Evolutionary conservation across 176 grass and related monocot species (phyloP).

Genomic region (Dactylis glomerata): DNA sequence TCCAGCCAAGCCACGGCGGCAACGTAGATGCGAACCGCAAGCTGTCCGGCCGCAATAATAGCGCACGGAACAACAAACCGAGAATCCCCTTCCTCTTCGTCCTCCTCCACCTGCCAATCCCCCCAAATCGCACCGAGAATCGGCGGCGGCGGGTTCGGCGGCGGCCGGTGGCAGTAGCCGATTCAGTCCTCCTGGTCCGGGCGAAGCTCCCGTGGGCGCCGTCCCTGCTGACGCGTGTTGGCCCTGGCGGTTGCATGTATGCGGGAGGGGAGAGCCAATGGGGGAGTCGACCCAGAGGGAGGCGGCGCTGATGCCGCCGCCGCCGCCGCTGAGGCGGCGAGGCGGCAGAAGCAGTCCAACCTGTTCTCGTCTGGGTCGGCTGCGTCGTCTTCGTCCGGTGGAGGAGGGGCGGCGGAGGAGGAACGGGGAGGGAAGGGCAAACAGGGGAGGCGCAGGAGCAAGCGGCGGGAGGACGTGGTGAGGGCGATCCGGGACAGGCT

Average conservation of each 20-base stretch:
- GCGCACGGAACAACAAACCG: neutral
- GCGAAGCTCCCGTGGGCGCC: neutral
- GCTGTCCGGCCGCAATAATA: constrained; percentile 33
- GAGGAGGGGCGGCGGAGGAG: neutral
- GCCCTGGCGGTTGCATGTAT: constrained; percentile 47
- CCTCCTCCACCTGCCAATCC: neutral
- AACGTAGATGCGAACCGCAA: neutral
- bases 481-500: constrained; percentile 35
- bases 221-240: neutral
- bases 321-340: neutral
- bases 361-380: neutral
- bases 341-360: neutral
- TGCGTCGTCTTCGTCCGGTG: constrained; percentile 16
- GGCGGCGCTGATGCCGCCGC: neutral
- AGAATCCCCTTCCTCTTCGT: neutral
- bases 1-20: constrained; percentile 11
- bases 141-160: neutral
- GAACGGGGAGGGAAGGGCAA: neutral
- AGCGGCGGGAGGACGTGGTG: constrained; percentile 19
- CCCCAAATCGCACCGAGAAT: neutral
- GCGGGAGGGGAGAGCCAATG: constrained; percentile 36
- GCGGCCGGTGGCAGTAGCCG: no score
- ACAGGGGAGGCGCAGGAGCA: constrained; percentile 20
- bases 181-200: no score
- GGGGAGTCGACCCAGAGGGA: neutral